Percentiles rank a stretch among this genome's conserved stretches.
phyloP scores from a whole-genome alignment of 2,329 filamentous ascomycete species.

The Venturia nashicola region DNA sequence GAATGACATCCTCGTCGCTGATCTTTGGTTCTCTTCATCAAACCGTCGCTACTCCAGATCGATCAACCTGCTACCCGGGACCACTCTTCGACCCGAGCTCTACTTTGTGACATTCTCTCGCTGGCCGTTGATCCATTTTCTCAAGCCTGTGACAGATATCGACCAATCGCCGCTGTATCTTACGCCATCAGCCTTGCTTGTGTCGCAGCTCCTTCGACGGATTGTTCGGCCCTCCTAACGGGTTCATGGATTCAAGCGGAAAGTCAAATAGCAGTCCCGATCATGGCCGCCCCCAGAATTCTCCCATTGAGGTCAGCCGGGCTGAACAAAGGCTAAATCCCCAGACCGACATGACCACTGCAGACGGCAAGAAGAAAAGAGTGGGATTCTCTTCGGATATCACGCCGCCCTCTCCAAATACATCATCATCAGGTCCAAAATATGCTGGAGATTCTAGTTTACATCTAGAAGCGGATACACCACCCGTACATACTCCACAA shows the following conservation, averaged over 20 bases:
- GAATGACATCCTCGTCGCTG: background rate
- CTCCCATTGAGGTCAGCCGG: background rate
- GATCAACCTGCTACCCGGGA: background rate
- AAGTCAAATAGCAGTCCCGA: background rate
- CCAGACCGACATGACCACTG: background rate
- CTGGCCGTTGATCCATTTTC: background rate
- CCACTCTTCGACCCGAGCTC: background rate
- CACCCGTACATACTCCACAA: background rate
- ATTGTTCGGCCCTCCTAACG: background rate
- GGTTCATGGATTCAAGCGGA: background rate
- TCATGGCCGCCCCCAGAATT: background rate
- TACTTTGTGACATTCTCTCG: background rate
- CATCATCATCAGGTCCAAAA: background rate
- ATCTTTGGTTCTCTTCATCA: background rate
- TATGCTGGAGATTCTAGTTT: background rate
- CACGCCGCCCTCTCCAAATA: conserved; percentile 1
- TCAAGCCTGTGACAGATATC: background rate
- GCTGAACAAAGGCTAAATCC: background rate
- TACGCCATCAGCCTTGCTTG: background rate
- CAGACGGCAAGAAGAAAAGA: conserved; percentile 9
- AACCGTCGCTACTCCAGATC: background rate
- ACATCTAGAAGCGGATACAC: background rate
- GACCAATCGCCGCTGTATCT: background rate
- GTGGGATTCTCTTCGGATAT: conserved; percentile 9
- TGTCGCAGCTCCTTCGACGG: background rate